Conservation (phyloP, 192 early-diverging fungal species). For the Backusella mclennaniae region DNA sequence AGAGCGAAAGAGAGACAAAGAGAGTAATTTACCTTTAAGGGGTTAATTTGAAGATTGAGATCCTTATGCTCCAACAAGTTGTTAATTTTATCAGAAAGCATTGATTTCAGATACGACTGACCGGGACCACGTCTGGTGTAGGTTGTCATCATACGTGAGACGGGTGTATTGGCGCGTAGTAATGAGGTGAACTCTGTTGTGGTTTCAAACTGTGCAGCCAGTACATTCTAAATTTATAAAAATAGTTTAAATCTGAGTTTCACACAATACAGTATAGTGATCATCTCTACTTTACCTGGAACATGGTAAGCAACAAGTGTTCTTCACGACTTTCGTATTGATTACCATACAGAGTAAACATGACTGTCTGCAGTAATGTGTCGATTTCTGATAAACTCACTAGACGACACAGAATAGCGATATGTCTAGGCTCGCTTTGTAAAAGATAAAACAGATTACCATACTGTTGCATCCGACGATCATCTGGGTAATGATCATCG, state of each 20-base stretch:
- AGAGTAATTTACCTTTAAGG: constrained; percentile 64
- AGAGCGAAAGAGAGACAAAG: too few relatives aligned
- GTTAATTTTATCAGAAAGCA: constrained; percentile 80
- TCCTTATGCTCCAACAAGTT: constrained; percentile 82
- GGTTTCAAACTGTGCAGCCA: constrained; percentile 88
- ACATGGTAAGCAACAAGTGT: constrained; percentile 91
- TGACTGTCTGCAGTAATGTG: constrained; percentile 78
- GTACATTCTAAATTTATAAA: constrained; percentile 52
- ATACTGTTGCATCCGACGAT: constrained; percentile 81
- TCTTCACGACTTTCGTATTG: constrained; percentile 96
- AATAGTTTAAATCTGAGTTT: constrained; percentile 11
- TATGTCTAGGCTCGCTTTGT: constrained; percentile 86
- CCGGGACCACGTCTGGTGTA: constrained; percentile 94
- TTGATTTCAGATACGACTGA: constrained; percentile 89
- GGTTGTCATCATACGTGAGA: constrained; percentile 97
- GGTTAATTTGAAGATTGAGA: constrained; percentile 91
- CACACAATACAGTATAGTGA: background rate
- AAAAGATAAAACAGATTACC: constrained; percentile 91
- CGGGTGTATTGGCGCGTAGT: constrained; percentile 92
- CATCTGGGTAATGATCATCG: constrained; percentile 56
- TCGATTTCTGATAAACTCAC: constrained; percentile 88
- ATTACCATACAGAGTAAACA: constrained; percentile 82
- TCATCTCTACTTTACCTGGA: constrained; percentile 60
- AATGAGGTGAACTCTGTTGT: constrained; percentile 85
- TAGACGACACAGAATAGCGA: constrained; percentile 78